phyloP scores from a whole-genome alignment of 2,329 filamentous ascomycete species.

The Alternaria burnsii region DNA sequence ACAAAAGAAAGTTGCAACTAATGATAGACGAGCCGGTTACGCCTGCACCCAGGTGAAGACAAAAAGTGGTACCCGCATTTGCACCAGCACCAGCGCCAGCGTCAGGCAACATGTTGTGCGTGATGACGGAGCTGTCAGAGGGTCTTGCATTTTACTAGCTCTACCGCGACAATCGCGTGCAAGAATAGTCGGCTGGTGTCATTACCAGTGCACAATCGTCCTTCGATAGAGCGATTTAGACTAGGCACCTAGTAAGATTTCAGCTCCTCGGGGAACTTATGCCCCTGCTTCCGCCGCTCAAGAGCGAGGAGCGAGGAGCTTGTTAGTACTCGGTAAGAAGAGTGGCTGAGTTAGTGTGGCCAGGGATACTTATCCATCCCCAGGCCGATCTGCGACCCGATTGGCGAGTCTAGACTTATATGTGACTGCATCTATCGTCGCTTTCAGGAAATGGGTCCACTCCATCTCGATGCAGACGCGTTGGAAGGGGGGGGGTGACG shows the following conservation, averaged over 20 bases:
- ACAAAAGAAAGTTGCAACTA: conserved; percentile 30
- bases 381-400: conserved; percentile 41
- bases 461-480: conserved; percentile 26
- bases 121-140: conserved; percentile 38
- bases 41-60: conserved; percentile 22
- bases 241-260: conserved; percentile 31
- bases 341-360: conserved; percentile 38
- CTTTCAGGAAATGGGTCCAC: conserved; percentile 20
- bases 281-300: conserved; percentile 44
- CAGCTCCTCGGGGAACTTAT: conserved; percentile 36
- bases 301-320: conserved; percentile 24
- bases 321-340: conserved; percentile 33
- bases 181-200: conserved; percentile 24
- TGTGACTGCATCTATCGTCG: conserved; percentile 33
- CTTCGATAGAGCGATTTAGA: conserved; percentile 26
- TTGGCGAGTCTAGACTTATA: conserved; percentile 41
- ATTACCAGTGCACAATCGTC: conserved; percentile 17
- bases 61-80: conserved; percentile 21
- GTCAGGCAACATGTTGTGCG: conserved; percentile 26
- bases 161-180: conserved; percentile 49
- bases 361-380: conserved; percentile 29
- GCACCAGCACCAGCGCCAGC: conserved; percentile 13
- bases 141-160: conserved; percentile 43
- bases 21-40: conserved; percentile 20
- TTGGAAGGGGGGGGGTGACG: conserved; percentile 13